These are phyloP conservation scores for Aspergillus alliaceus DNA, from an alignment of 2,329 filamentous ascomycete species.

Conservation along the genomic window DNA sequence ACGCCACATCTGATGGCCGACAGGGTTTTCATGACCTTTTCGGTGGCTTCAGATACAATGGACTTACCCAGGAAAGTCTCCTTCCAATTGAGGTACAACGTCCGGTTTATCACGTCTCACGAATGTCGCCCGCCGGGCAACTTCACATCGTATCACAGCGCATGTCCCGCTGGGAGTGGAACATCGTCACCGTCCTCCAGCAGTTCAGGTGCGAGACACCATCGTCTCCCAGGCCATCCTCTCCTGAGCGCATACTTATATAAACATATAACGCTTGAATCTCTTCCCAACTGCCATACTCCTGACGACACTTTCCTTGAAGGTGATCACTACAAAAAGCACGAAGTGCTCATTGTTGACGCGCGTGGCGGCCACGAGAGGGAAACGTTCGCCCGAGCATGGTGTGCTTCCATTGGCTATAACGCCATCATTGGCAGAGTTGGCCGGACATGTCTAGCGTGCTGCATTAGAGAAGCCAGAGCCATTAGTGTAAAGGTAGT, in stretches of 20 bases:
- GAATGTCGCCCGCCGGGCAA: conserved; percentile 51
- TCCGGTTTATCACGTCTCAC: conserved; percentile 56
- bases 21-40: conserved; percentile 29
- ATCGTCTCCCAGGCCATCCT: conserved; percentile 39
- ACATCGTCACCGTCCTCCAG: conserved; percentile 7
- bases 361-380: conserved; percentile 34
- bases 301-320: conserved; percentile 4
- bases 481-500: conserved; percentile 40
- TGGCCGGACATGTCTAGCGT: conserved; percentile 41
- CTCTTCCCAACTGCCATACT: conserved; percentile 16
- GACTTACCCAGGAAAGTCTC: conserved; percentile 22
- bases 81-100: conserved; percentile 50
- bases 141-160: conserved; percentile 17
- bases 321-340: conserved; percentile 1
- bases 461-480: conserved; percentile 45
- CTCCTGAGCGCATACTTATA: conserved; percentile 38
- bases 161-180: background rate
- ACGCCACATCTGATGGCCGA: conserved; percentile 18
- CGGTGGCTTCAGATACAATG: conserved; percentile 13
- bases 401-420: conserved; percentile 44
- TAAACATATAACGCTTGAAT: conserved; percentile 31
- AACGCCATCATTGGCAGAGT: conserved; percentile 43
- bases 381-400: conserved; percentile 45
- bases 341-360: conserved; percentile 35
- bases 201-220: conserved; percentile 10